A percentile compares a stretch with the other conserved stretches of the same genome.
These are phyloP conservation scores for Pyrenophora tritici-repentis DNA, from an alignment of 2,329 filamentous ascomycete species.

Conservation along the genomic window DNA sequence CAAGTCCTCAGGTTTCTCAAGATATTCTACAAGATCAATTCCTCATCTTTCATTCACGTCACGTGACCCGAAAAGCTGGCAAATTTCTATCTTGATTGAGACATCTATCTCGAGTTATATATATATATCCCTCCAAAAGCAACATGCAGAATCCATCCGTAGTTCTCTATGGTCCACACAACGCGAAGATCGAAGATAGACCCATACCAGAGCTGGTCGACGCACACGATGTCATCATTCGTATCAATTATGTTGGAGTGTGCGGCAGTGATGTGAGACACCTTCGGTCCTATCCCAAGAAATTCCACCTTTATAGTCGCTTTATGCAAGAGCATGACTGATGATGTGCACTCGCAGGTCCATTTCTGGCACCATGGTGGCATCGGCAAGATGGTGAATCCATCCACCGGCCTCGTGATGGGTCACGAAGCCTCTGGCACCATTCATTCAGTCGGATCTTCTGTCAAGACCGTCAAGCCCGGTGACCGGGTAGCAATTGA, in stretches of 20 bases:
- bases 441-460: conserved; percentile 76
- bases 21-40: too few species aligned
- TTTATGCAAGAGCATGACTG: not conserved
- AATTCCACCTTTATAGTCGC: not conserved
- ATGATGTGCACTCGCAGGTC: conserved; percentile 52
- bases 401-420: conserved; percentile 79
- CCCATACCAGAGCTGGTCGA: conserved; percentile 45
- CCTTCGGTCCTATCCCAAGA: too few species aligned
- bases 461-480: conserved; percentile 73
- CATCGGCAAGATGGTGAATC: conserved; percentile 83
- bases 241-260: conserved; percentile 53
- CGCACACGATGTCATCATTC: conserved; percentile 50
- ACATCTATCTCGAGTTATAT: too few species aligned
- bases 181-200: conserved; percentile 47
- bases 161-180: conserved; percentile 48
- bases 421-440: conserved; percentile 90
- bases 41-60: not conserved
- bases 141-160: conserved; percentile 50
- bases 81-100: too few species aligned
- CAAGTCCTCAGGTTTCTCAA: too few species aligned
- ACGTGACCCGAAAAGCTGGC: not conserved
- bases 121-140: too few species aligned
- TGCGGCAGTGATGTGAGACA: conserved; percentile 46
- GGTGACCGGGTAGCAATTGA: conserved; percentile 92
- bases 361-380: conserved; percentile 96